These are phyloP conservation scores for Aspergillus versicolor DNA, from an alignment of 2,329 filamentous ascomycete species.

Conservation along the genomic window DNA sequence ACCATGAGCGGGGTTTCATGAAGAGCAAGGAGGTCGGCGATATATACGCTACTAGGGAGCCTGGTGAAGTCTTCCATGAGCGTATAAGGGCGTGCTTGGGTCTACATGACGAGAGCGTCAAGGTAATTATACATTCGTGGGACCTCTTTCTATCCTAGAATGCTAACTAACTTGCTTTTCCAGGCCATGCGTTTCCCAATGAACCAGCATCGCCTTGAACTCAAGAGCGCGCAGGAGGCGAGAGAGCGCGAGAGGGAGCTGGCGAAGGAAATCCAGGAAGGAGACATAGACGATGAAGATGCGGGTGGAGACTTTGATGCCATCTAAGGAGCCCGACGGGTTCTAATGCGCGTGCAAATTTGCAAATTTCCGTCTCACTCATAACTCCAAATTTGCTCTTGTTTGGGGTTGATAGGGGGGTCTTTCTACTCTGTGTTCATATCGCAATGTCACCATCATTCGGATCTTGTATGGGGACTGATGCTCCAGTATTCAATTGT, in stretches of 20 bases:
- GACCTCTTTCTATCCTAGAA: background rate
- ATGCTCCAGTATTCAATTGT: slow-evolving; percentile 27
- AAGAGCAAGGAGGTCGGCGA: slow-evolving; percentile 97
- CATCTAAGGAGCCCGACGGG: slow-evolving; percentile 60
- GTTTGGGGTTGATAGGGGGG: slow-evolving; percentile 16
- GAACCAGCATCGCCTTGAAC: slow-evolving; percentile 95
- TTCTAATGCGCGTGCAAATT: slow-evolving; percentile 20
- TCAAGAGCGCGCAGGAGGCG: slow-evolving; percentile 98
- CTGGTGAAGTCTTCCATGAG: slow-evolving; percentile 95
- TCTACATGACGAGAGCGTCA: slow-evolving; percentile 96
- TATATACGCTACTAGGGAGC: slow-evolving; percentile 92
- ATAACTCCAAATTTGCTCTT: slow-evolving; percentile 6
- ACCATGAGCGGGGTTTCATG: slow-evolving; percentile 95
- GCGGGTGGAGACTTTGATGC: slow-evolving; percentile 94
- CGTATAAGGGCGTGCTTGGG: slow-evolving; percentile 88
- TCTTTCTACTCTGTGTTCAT: slow-evolving; percentile 29
- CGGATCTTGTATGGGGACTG: slow-evolving; percentile 27
- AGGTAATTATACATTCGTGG: slow-evolving; percentile 59
- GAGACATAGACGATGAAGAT: slow-evolving; percentile 95
- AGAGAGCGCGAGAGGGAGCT: slow-evolving; percentile 93
- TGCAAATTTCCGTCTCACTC: slow-evolving; percentile 12
- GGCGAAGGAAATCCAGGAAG: slow-evolving; percentile 98
- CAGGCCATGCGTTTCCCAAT: slow-evolving; percentile 98
- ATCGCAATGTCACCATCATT: slow-evolving; percentile 25
- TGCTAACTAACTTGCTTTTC: background rate